Base-by-base conservation (phyloP, 75 land plant genomes). In the Cupressus sempervirens region DNA sequence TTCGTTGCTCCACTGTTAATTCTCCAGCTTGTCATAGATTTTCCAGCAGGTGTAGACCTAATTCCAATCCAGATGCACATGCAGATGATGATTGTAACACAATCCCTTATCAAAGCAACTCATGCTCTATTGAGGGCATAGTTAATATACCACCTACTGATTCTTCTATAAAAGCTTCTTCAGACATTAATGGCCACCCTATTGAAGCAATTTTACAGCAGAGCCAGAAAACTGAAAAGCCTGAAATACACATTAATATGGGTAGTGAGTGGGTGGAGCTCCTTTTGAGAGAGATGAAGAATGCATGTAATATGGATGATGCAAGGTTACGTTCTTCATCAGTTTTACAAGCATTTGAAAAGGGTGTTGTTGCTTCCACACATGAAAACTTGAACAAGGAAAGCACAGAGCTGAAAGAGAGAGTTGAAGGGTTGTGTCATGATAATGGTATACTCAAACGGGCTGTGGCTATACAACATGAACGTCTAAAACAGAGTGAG, bases 381-480 rank as follows among this genome's bases (percentile, higher is more conserved):
- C 82, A 86, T 15, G 81, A 92, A 85, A 87, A 14, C 62, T 40
- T 89, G 34, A 88, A 85, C 79, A 90, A 93, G 93, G 99, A 96
- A 74, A 94, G 91, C 98, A 94, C 85, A 43, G 2, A 11, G 53
- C 53, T 50, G 52, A 13, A 50, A 50, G 15, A 50, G 14, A 12
- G 15, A 50, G 53, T 94, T 1, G 92, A 97, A 86, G 90, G 83
- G 14, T 86, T 95, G 43, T 56, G 91, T 54, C 91, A 90, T 40
- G 99, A 97, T 34, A 96, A 95, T 82, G 84, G 36, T 2, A 91
- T 96, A 54, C 91, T 97, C 34, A 97, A 97, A 84, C 89, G 98
- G 72, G 99, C 99, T 43, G 99, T 97, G 13, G 89, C 96, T 6
- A 95, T 97, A 77, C 98, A 97, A 54, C 96, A 97, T 85, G 96